Percentiles rank a stretch among this genome's conserved stretches.
Conservation (phyloP, 768 basidiomycete species). For the Lentinula guzmanii region DNA sequence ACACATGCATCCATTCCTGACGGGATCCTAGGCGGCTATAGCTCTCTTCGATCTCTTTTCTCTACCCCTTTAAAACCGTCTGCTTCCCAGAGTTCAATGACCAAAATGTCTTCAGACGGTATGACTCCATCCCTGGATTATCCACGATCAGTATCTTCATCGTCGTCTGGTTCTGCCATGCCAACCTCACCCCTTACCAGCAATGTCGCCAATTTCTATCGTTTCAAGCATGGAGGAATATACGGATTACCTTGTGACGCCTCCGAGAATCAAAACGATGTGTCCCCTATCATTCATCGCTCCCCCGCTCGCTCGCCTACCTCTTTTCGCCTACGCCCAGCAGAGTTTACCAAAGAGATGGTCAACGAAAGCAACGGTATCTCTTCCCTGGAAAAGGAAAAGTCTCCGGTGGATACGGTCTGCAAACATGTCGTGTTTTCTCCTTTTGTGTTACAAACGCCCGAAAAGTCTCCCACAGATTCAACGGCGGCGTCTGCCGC, state of each 20-base stretch:
- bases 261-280: not conserved
- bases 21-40: not conserved
- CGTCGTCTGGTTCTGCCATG: not conserved
- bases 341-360: not conserved
- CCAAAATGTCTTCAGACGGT: not conserved
- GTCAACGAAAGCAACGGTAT: not conserved
- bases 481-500: not conserved
- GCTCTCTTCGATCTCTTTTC: not conserved
- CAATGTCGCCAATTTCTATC: not conserved
- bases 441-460: slow-evolving; percentile 4
- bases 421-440: slow-evolving; percentile 3
- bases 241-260: not conserved
- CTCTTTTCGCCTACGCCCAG: not conserved
- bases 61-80: not conserved
- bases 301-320: not conserved
- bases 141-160: not conserved
- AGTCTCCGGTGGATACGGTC: not conserved
- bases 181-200: not conserved
- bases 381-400: not conserved
- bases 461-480: slow-evolving; percentile 2
- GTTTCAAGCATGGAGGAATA: not conserved
- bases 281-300: slow-evolving; percentile 3
- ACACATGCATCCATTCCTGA: not conserved
- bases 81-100: not conserved
- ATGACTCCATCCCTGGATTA: not conserved